Evolutionary conservation across 164 flowering plant genomes (phyloP).

Genomic region (Stephania yunnanensis): DNA sequence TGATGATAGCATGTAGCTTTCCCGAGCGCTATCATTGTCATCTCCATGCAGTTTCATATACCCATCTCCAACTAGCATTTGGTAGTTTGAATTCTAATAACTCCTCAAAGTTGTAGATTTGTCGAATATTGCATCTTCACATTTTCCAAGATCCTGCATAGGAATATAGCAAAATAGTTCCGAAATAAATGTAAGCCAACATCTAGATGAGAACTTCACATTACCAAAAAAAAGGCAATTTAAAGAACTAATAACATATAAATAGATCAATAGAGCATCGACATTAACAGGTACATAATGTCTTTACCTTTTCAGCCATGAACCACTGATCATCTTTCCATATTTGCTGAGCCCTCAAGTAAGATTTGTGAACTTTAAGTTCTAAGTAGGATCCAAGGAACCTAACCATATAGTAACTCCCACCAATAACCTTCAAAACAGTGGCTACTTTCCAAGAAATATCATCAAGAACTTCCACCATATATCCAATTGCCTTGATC

Average conservation of each 20-base stretch:
- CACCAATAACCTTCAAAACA: too few species aligned
- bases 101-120: too few species aligned
- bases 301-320: conserved; percentile 43
- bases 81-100: conserved; percentile 14
- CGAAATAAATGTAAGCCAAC: too few species aligned
- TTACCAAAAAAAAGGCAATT: neutral
- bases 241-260: too few species aligned
- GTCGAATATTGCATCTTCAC: too few species aligned
- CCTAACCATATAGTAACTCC: too few species aligned
- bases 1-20: conserved; percentile 21
- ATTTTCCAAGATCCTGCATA: too few species aligned
- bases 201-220: neutral
- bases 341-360: conserved; percentile 36
- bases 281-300: neutral
- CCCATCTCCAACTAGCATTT: conserved; percentile 10
- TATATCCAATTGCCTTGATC: too few species aligned
- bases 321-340: conserved; percentile 54
- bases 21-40: conserved; percentile 16
- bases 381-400: conserved; percentile 35
- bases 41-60: conserved; percentile 13
- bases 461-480: too few species aligned
- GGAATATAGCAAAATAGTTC: too few species aligned
- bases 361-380: conserved; percentile 23
- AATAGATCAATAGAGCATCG: neutral
- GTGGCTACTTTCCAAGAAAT: too few species aligned